Evolutionary conservation across 768 basidiomycete species (phyloP), one percentile per base, ranked within the genome.

Genomic region (Sporobolomyces roseus): DNA sequence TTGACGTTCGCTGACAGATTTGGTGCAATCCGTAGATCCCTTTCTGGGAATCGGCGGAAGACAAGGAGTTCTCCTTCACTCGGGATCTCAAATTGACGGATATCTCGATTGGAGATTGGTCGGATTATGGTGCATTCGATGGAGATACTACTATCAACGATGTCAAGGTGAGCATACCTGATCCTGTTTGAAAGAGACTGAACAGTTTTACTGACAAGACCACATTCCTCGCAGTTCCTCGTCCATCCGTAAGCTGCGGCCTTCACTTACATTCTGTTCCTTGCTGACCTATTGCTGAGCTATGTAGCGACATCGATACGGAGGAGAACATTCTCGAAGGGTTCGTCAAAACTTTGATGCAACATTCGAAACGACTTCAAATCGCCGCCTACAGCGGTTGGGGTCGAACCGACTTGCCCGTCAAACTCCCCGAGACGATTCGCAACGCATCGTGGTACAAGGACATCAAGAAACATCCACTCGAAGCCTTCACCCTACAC

Each of bases 61-160:
- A 63, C 50, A 25, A 36, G 13, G 13, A 10, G 2, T 68, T 68
- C 50, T 43, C 38, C 1, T 68, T 68, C 43, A 33, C 35, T 1
- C 9, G 38, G 30, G 32, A n/a, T 10, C 16, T 68, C 13, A 30
- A 63, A 13, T 50, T 68, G 38, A 46, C 41, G 4, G 43, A 51
- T 32, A 33, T 68, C 38, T 48, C 61, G 19, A 52, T 68, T 9
- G 67, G 67, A 12, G 67, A 68, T 50, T 68, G 67, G 67, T 54
- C 56, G 10, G 55, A 68, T 21, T 68, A 62, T 41, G 55, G 62
- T 23, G 66, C 66, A 25, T 68, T 68, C 55, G 48, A 55, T n/a
- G 30, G 36, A 23, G n/a, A 21, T 2, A 8, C 16, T 17, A 45
- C 33, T 19, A 52, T 68, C 29, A 62, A n/a, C 32, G 49, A 50